Percentiles rank a stretch among this genome's conserved stretches.
Conservation (phyloP, 306 rosid genomes). For the Lithocarpus polystachyus region DNA sequence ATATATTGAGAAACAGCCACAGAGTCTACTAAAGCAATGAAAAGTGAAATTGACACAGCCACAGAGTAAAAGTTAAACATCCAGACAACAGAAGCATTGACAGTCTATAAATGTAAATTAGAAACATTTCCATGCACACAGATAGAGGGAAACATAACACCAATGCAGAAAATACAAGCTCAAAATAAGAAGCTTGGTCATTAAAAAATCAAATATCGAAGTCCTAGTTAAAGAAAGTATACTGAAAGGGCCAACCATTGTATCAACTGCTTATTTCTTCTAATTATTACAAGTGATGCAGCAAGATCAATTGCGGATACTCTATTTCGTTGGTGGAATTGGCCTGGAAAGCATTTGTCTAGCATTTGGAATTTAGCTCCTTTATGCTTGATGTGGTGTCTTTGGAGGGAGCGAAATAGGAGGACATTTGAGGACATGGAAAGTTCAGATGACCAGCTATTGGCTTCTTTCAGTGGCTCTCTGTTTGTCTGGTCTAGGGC, state of each 20-base stretch:
- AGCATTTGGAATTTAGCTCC: too few species aligned
- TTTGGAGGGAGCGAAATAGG: too few species aligned
- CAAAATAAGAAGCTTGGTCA: not conserved
- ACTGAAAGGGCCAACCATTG: not conserved
- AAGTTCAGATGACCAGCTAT: too few species aligned
- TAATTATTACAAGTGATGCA: not conserved
- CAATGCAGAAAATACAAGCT: too few species aligned
- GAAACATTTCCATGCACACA: not conserved
- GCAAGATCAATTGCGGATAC: too few species aligned
- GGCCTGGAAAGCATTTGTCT: too few species aligned
- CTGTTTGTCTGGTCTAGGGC: too few species aligned
- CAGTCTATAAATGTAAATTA: not conserved
- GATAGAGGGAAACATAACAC: not conserved
- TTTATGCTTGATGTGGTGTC: too few species aligned
- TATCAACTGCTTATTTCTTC: not conserved
- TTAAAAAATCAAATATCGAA: not conserved
- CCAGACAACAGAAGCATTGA: not conserved
- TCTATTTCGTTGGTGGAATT: too few species aligned
- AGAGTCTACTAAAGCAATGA: conserved; percentile 9
- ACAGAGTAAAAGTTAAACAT: not conserved
- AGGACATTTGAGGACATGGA: too few species aligned
- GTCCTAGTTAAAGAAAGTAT: not conserved
- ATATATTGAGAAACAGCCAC: too few species aligned
- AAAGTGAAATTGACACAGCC: not conserved
- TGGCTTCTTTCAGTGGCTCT: too few species aligned